phyloP scores from a whole-genome alignment of 306 rosid genomes.

The Amphicarpaea edgeworthii region DNA sequence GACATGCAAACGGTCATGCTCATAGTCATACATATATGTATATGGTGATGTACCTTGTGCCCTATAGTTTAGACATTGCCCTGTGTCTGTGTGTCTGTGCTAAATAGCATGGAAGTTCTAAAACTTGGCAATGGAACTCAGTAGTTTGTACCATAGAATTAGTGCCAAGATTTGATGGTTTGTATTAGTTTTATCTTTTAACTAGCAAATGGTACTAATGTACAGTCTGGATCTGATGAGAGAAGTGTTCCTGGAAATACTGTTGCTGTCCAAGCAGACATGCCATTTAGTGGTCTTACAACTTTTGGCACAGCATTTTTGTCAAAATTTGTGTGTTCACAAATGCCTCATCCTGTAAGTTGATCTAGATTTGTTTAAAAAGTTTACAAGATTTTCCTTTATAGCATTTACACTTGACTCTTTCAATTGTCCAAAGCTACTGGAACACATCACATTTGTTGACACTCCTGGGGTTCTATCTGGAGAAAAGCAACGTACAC shows the following conservation, averaged over 20 bases:
- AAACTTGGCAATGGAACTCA: not conserved
- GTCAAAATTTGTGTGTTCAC: slow-evolving; percentile 93
- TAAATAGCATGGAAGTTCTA: slow-evolving; percentile 3
- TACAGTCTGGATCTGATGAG: slow-evolving; percentile 91
- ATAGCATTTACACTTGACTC: slow-evolving; percentile 19
- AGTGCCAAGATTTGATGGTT: slow-evolving; percentile 16
- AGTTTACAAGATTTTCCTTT: not conserved
- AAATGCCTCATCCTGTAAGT: slow-evolving; percentile 92
- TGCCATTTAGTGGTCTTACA: slow-evolving; percentile 94
- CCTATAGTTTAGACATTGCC: not conserved
- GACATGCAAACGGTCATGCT: not conserved
- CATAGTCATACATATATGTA: not conserved
- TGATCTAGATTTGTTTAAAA: slow-evolving; percentile 35
- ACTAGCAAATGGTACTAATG: slow-evolving; percentile 37
- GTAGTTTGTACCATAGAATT: not conserved
- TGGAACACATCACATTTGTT: slow-evolving; percentile 89
- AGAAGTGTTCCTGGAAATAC: slow-evolving; percentile 97
- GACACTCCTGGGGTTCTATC: slow-evolving; percentile 96
- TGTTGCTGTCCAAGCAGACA: slow-evolving; percentile 92
- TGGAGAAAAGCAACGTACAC: slow-evolving; percentile 94
- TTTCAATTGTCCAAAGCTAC: slow-evolving; percentile 57
- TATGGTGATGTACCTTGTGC: not conserved
- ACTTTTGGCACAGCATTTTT: slow-evolving; percentile 87
- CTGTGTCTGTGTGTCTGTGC: not conserved
- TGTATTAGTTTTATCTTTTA: slow-evolving; percentile 40